Evolutionary conservation across 2,329 filamentous ascomycete genomes (phyloP).

Genomic region (Nigrospora oryzae): DNA sequence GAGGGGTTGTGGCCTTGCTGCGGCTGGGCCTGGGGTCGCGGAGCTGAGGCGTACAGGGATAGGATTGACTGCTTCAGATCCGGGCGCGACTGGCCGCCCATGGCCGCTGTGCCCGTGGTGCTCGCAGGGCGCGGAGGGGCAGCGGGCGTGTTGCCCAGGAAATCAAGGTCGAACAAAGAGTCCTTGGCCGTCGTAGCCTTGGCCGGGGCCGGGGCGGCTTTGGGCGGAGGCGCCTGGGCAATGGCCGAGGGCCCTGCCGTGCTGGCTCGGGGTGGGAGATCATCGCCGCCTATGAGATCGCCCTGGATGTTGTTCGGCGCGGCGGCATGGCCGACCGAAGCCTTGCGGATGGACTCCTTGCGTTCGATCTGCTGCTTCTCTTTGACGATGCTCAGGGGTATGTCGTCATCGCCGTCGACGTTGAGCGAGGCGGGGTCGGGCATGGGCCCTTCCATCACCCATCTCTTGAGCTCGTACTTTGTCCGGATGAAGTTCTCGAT

Average conservation of each 20-base stretch:
- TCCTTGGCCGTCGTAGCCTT: constrained; percentile 70
- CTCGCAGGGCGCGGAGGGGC: constrained; percentile 76
- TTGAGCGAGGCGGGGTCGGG: constrained; percentile 88
- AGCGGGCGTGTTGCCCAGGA: constrained; percentile 66
- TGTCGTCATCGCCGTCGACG: constrained; percentile 78
- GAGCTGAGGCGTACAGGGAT: constrained; percentile 81
- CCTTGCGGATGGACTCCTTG: constrained; percentile 53
- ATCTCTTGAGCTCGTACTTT: constrained; percentile 97
- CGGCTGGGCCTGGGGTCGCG: constrained; percentile 60
- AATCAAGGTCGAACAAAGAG: constrained; percentile 86
- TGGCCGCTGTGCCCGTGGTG: constrained; percentile 56
- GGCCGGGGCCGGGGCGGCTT: constrained; percentile 58
- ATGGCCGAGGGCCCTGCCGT: constrained; percentile 58
- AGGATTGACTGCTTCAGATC: constrained; percentile 97
- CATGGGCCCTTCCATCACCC: constrained; percentile 96
- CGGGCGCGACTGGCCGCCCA: constrained; percentile 65
- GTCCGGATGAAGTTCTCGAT: constrained; percentile 99
- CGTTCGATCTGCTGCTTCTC: constrained; percentile 58
- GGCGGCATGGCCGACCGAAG: constrained; percentile 37
- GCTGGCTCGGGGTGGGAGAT: constrained; percentile 61
- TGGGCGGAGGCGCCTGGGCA: constrained; percentile 43
- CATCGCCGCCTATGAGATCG: constrained; percentile 78
- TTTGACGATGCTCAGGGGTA: constrained; percentile 53
- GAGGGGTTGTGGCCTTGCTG: constrained; percentile 46
- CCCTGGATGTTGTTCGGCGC: constrained; percentile 42